Evolutionary conservation across 768 basidiomycete genomes (phyloP), one percentile per base, ranked within the genome.

Genomic region (Leccinum arenicola): DNA sequence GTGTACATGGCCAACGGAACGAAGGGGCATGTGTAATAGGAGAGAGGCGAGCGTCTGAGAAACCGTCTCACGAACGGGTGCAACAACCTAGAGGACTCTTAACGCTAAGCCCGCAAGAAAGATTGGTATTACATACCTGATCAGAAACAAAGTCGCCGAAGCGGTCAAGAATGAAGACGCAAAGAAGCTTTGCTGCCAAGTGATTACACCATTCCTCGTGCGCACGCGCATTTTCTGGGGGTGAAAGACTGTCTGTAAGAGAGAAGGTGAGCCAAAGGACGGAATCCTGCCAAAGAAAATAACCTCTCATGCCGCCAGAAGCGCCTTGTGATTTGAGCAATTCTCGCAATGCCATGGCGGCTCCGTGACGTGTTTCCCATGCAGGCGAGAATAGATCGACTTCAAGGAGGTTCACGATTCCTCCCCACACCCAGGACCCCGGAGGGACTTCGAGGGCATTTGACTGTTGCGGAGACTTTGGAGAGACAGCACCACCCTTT

Each of bases 141-240:
- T 99, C 97, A 0, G 94, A 91, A 36, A 97, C 87, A 69, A 95
- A 99, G 74, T 99, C 97, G 3, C 95, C 94, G 66, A 99, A 99
- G n/a, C 97, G 87, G 71, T 99, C 97, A 25, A 98, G 79, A 33
- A 96, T 90, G 61, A 98, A 90, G 9, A 98, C 86, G 65, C 88
- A 89, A 3, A 98, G 82, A 53, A 97, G 83, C 64, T 89, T 89
- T 10, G 91, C 85, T 2, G 93, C 89, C 15, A 98, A 76, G 58
- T 88, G 85, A 61, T 95, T 95, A 73, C 91, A 93, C 94, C 94
- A 96, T 65, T 82, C 82, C 72, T 92, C 89, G 66, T 95, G 93
- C 0, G 79, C 79, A 45, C 77, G 71, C 19, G 80, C 79, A 64
- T 95, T 95, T 67, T 86, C 85, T 55, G 78, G 74, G 55, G 60